Evolutionary conservation across 2,329 filamentous ascomycete genomes (phyloP).

Genomic region (Botrytis elliptica): DNA sequence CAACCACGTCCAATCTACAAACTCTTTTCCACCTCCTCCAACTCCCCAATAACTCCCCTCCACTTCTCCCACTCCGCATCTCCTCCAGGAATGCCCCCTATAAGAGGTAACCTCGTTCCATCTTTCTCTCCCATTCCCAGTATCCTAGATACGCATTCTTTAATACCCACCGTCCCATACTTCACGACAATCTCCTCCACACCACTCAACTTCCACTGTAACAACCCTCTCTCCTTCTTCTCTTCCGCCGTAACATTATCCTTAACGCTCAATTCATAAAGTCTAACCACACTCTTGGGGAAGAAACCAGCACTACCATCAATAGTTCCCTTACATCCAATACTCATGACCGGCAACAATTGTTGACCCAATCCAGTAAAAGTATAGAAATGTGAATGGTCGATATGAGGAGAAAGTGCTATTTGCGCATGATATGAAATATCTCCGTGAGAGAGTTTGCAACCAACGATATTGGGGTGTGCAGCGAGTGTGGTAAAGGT

Average conservation of each 20-base stretch:
- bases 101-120: slow-evolving; percentile 58
- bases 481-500: slow-evolving; percentile 57
- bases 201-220: slow-evolving; percentile 61
- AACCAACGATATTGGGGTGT: slow-evolving; percentile 67
- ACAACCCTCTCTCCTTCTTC: slow-evolving; percentile 49
- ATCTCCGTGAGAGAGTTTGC: slow-evolving; percentile 68
- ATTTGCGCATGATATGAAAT: slow-evolving; percentile 63
- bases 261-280: slow-evolving; percentile 51
- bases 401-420: slow-evolving; percentile 57
- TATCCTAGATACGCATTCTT: slow-evolving; percentile 60
- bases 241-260: slow-evolving; percentile 44
- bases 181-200: slow-evolving; percentile 61
- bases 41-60: slow-evolving; percentile 41
- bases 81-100: slow-evolving; percentile 55
- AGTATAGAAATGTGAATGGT: slow-evolving; percentile 57
- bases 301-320: slow-evolving; percentile 66
- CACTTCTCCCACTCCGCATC: slow-evolving; percentile 49
- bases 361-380: slow-evolving; percentile 67
- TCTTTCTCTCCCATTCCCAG: slow-evolving; percentile 58
- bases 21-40: slow-evolving; percentile 37
- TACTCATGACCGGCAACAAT: slow-evolving; percentile 59
- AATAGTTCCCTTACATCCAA: slow-evolving; percentile 64
- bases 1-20: slow-evolving; percentile 23
- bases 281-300: slow-evolving; percentile 57
- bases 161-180: slow-evolving; percentile 63